Conservation (phyloP, 169 alveolate genomes). For the Eimeria sp. region DNA sequence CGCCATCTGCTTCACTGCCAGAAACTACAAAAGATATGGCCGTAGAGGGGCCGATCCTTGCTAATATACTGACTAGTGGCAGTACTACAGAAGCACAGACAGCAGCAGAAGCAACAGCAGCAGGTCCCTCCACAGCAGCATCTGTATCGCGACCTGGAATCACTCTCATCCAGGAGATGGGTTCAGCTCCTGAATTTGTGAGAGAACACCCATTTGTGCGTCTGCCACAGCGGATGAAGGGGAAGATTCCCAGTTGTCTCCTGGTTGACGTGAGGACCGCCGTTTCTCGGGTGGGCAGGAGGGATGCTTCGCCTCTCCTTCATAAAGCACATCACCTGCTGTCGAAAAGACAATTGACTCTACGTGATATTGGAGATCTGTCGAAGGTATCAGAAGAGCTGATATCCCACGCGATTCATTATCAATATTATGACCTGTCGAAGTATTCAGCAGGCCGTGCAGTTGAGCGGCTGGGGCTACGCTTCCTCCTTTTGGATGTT, state of each 20-base stretch:
- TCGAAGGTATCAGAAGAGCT: background rate
- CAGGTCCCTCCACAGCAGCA: too few species aligned
- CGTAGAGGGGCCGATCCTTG: background rate
- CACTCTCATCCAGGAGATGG: background rate
- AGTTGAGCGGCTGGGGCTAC: background rate
- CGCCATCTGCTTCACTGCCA: background rate
- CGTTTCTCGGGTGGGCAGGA: background rate
- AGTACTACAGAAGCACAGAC: background rate
- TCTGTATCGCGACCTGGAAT: too few species aligned
- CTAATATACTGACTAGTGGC: background rate
- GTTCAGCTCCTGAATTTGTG: background rate
- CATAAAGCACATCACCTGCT: background rate
- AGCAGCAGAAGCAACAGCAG: too few species aligned
- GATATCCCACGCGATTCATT: background rate
- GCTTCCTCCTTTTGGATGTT: constrained; percentile 4
- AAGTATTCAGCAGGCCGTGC: background rate
- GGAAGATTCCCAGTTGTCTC: background rate
- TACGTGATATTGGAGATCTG: background rate
- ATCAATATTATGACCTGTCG: background rate
- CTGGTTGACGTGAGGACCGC: background rate
- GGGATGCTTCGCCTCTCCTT: background rate
- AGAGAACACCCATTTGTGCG: constrained; percentile 9
- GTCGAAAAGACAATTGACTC: background rate
- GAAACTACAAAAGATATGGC: background rate
- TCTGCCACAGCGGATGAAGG: background rate